Conservation (phyloP, 805 yeast genomes). For the Myxozyma kluyveri region DNA sequence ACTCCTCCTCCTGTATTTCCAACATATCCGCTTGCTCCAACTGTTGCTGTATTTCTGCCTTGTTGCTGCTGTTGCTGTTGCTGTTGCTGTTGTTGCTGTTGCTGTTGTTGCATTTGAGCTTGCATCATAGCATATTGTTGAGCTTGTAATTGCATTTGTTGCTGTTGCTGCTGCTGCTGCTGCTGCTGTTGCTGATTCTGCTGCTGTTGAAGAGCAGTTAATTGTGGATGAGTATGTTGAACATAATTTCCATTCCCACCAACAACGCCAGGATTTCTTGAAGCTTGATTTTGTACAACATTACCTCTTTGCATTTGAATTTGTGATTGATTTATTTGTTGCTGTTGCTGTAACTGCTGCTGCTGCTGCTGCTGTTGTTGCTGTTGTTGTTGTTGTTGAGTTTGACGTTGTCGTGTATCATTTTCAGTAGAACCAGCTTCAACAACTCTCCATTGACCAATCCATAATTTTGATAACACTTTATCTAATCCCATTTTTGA, state of each 20-base stretch:
- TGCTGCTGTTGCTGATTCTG: not conserved
- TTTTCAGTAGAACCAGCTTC: constrained; percentile 5
- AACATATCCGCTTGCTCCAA: not conserved
- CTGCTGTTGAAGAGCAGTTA: not conserved
- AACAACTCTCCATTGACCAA: constrained; percentile 23
- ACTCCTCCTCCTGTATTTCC: not conserved
- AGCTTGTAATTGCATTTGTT: not conserved
- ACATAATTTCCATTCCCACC: not conserved
- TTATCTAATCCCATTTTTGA: not conserved
- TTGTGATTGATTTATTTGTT: not conserved
- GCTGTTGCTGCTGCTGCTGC: constrained; percentile 5
- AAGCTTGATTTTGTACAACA: not conserved
- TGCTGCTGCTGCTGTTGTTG: constrained; percentile 4
- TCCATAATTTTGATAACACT: constrained; percentile 22
- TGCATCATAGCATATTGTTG: too few species aligned
- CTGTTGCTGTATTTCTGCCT: not conserved
- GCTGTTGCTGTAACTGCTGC: not conserved
- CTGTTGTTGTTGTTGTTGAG: not conserved
- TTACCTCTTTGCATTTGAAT: not conserved
- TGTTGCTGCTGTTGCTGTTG: not conserved
- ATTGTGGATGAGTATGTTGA: not conserved
- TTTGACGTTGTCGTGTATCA: not conserved
- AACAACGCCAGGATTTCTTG: not conserved
- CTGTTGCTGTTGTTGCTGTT: too few species aligned
- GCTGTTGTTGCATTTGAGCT: too few species aligned